Evolutionary conservation across 176 grass and related monocot species (phyloP), one percentile per base, ranked within the genome.

Genomic region (Triticum turgidum): DNA sequence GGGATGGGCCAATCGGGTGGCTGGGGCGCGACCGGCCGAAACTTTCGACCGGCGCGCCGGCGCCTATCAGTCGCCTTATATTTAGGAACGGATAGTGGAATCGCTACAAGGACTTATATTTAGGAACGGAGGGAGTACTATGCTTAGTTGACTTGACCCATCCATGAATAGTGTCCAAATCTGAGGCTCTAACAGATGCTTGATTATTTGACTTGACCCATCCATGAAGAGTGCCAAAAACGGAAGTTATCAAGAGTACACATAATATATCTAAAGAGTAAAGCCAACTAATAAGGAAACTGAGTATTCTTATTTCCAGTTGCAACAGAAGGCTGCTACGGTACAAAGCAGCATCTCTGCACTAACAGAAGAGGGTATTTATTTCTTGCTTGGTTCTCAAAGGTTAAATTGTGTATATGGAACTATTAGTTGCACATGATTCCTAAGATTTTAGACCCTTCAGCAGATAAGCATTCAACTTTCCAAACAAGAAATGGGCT

Each of bases 341-440:
- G 72, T 75, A 49, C 41, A 3, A n/a, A 15, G 11, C 13, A 29
- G 72, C 25, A 49, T 49, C 68, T 11, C 42, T 29, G 45, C 12
- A 27, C 72, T 49, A 42, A 73, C 10, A 73, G 9, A 71, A 41
- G 21, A 44, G 21, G 69, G 9, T 42, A 29, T 45, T 44, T 27
- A 49, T 49, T 49, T 75, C 42, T 75, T 75, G 22, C 72, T 75
- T 75, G 71, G 27, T 74, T 74, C 41, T 49, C 21, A 45, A 73
- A 45, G 38, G 39, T 47, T 25, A 45, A 39, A 27, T 33, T 67
- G 65, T 33, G 2, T 33, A 73, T 11, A 27, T 67, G 65, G 13
- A 30, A 67, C 29, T 66, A 66, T 11, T 33, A 8, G 13, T 17
- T 67, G 29, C 11, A 51, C 47, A 15, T 47, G 41, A 27, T 47